A percentile compares a stretch with the other conserved stretches of the same genome.
Evolutionary conservation across 1,284 basidiomycete genomes (phyloP).

Genomic region (Xerocomus amazonicus): DNA sequence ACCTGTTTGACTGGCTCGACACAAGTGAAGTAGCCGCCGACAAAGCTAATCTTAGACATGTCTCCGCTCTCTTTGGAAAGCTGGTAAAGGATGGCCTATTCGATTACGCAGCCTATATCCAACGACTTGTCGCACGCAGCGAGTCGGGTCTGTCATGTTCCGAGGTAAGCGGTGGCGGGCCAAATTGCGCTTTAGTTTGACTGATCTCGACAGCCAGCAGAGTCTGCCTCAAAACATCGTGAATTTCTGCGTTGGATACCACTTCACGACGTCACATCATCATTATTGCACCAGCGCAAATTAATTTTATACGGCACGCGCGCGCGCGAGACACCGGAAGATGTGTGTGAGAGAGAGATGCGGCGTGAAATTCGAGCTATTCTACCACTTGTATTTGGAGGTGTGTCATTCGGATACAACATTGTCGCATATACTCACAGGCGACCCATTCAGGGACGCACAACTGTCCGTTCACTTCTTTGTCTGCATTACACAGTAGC

Average conservation of each 20-base stretch:
- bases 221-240: slow-evolving; percentile 55
- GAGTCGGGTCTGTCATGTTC: slow-evolving; percentile 56
- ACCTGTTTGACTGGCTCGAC: slow-evolving; percentile 85
- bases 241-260: slow-evolving; percentile 68
- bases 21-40: slow-evolving; percentile 60
- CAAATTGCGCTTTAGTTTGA: not conserved
- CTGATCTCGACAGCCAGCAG: slow-evolving; percentile 13
- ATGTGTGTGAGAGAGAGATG: slow-evolving; percentile 61
- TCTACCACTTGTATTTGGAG: slow-evolving; percentile 65
- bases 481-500: slow-evolving; percentile 38
- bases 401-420: slow-evolving; percentile 34
- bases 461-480: slow-evolving; percentile 31
- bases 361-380: slow-evolving; percentile 62
- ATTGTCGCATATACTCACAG: not conserved
- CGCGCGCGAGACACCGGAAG: slow-evolving; percentile 64
- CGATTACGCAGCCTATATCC: slow-evolving; percentile 82
- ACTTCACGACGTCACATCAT: slow-evolving; percentile 51
- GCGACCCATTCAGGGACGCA: slow-evolving; percentile 29
- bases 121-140: slow-evolving; percentile 80
- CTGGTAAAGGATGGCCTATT: slow-evolving; percentile 75
- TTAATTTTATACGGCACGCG: slow-evolving; percentile 64
- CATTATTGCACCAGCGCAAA: slow-evolving; percentile 63
- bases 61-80: slow-evolving; percentile 77
- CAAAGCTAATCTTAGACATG: slow-evolving; percentile 51
- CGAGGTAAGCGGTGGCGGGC: slow-evolving; percentile 40